phyloP scores from a whole-genome alignment of 768 basidiomycete genomes.

The Kwoniella sp. region DNA sequence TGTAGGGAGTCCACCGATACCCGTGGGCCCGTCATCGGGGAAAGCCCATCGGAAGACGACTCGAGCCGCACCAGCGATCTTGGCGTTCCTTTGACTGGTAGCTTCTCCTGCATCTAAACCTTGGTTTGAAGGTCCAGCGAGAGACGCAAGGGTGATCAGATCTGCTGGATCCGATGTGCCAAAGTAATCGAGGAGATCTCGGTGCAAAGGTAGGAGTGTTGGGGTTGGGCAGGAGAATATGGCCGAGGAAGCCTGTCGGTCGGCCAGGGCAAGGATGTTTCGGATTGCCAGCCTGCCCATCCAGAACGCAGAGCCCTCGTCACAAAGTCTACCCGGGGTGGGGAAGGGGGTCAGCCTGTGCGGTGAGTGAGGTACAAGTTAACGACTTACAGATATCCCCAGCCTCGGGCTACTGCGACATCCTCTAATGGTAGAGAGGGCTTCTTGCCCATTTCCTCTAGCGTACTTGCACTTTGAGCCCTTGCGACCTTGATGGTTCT shows the following conservation, averaged over 20 bases:
- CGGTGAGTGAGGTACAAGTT: neutral
- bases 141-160: slow-evolving; percentile 40
- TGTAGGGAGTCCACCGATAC: slow-evolving; percentile 8
- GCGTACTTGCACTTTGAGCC: neutral
- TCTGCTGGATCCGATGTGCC: slow-evolving; percentile 35
- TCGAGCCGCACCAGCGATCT: slow-evolving; percentile 46
- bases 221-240: slow-evolving; percentile 26
- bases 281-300: slow-evolving; percentile 48
- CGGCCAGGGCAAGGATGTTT: slow-evolving; percentile 32
- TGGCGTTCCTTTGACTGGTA: slow-evolving; percentile 43
- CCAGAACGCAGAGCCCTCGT: slow-evolving; percentile 53
- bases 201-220: slow-evolving; percentile 31
- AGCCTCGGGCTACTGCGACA: slow-evolving; percentile 41
- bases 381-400: slow-evolving; percentile 51
- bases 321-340: slow-evolving; percentile 42
- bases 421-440: slow-evolving; percentile 31
- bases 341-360: slow-evolving; percentile 4
- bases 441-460: slow-evolving; percentile 1
- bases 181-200: slow-evolving; percentile 42
- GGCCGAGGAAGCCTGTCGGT: slow-evolving; percentile 28
- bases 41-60: slow-evolving; percentile 48
- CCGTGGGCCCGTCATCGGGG: slow-evolving; percentile 21
- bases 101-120: slow-evolving; percentile 28
- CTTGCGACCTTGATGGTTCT: slow-evolving; percentile 32
- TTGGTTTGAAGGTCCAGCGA: slow-evolving; percentile 18